Evolutionary conservation across 192 early-diverging fungal genomes (phyloP).

Genomic region (Entomortierella parvispora): DNA sequence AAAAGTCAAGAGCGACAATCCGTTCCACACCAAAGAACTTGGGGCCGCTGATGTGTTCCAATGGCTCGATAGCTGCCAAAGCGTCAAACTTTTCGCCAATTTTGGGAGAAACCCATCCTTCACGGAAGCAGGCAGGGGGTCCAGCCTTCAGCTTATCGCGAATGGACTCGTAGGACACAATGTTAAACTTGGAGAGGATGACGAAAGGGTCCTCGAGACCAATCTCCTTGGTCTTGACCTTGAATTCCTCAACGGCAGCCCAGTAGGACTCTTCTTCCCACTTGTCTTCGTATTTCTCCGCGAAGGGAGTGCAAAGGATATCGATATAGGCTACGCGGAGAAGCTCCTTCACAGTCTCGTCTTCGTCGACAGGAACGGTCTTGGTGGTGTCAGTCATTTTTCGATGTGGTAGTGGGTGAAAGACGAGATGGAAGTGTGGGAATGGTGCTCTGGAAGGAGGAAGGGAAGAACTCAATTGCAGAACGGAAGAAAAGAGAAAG

Average conservation of each 20-base stretch:
- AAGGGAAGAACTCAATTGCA: neutral
- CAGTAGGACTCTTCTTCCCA: slow-evolving; percentile 40
- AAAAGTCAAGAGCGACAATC: slow-evolving; percentile 47
- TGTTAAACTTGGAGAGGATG: slow-evolving; percentile 5
- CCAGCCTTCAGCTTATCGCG: slow-evolving; percentile 30
- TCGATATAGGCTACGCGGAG: slow-evolving; percentile 18
- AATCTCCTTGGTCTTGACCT: slow-evolving; percentile 24
- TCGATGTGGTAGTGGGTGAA: neutral
- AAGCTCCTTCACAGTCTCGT: neutral
- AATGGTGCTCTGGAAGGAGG: neutral
- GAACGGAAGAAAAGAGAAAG: neutral
- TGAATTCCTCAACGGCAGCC: slow-evolving; percentile 36
- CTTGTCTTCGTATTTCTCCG: slow-evolving; percentile 26
- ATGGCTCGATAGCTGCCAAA: slow-evolving; percentile 2
- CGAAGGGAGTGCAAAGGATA: slow-evolving; percentile 11
- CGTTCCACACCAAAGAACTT: slow-evolving; percentile 19
- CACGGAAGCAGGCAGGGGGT: slow-evolving; percentile 27
- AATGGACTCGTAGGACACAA: slow-evolving; percentile 25
- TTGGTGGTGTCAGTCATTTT: neutral
- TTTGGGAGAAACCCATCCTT: slow-evolving; percentile 24
- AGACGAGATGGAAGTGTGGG: no score
- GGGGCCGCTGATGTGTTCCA: slow-evolving; percentile 22
- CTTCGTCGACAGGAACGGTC: no score
- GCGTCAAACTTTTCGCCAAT: slow-evolving; percentile 16
- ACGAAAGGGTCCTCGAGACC: slow-evolving; percentile 36